Evolutionary conservation across 2,329 filamentous ascomycete species (phyloP).

Genomic region (Penicillium glabrum): DNA sequence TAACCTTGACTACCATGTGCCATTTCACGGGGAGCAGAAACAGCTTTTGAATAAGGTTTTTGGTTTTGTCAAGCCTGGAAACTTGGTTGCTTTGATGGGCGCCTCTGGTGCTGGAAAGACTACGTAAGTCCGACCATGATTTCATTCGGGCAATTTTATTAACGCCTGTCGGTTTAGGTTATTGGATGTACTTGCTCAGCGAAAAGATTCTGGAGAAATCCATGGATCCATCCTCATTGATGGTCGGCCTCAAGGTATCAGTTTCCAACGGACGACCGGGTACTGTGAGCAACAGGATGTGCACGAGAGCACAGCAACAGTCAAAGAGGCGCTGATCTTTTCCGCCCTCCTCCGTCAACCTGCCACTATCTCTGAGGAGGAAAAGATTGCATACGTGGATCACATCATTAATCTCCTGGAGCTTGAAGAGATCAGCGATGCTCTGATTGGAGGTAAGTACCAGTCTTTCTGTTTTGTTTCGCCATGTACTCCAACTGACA

Average conservation of each 20-base stretch:
- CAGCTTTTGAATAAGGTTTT: constrained; percentile 59
- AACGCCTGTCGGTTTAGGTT: constrained; percentile 28
- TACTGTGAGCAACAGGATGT: constrained; percentile 64
- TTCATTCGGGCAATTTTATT: not conserved
- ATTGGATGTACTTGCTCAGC: constrained; percentile 44
- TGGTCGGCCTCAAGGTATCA: constrained; percentile 40
- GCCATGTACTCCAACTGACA: constrained; percentile 3
- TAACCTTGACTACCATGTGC: constrained; percentile 69
- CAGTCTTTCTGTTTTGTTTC: not conserved
- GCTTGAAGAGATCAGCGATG: constrained; percentile 62
- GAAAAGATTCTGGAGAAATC: constrained; percentile 45
- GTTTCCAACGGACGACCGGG: constrained; percentile 53
- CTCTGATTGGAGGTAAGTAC: constrained; percentile 55
- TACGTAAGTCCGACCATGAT: constrained; percentile 26
- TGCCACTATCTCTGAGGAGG: constrained; percentile 51
- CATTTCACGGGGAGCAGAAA: constrained; percentile 44
- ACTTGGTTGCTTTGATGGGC: constrained; percentile 76
- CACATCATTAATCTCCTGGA: constrained; percentile 66
- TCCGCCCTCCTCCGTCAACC: constrained; percentile 64
- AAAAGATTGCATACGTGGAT: constrained; percentile 66
- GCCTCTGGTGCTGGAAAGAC: constrained; percentile 69
- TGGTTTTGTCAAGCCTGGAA: constrained; percentile 73
- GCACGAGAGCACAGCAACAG: constrained; percentile 63
- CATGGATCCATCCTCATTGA: constrained; percentile 45
- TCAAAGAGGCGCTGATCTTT: constrained; percentile 64